Percentiles rank a stretch among this genome's conserved stretches.
These are phyloP conservation scores for Leccinum subrobustum DNA, from an alignment of 1,284 basidiomycete genomes.

Conservation along the genomic window DNA sequence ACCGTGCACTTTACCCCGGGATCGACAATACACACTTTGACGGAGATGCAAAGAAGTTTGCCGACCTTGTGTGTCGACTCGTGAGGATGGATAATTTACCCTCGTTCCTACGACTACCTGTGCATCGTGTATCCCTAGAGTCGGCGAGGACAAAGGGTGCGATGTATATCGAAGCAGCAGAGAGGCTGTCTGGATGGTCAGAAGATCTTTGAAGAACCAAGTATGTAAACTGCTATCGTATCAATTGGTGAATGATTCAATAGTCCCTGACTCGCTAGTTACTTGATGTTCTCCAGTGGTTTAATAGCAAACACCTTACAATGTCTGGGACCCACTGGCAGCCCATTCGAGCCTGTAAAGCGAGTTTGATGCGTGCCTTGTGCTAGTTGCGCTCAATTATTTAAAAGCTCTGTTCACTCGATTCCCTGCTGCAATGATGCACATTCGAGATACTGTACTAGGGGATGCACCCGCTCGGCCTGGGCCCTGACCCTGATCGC, in stretches of 20 bases:
- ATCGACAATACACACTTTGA: conserved; percentile 18
- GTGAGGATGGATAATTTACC: conserved; percentile 18
- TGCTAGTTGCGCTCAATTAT: background rate
- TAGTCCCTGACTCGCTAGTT: background rate
- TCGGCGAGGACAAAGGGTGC: conserved; percentile 24
- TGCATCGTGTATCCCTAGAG: conserved; percentile 25
- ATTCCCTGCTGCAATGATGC: too few species aligned
- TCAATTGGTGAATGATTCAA: background rate
- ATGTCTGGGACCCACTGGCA: background rate
- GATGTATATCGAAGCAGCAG: conserved; percentile 22
- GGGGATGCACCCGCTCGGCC: background rate
- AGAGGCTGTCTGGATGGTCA: background rate
- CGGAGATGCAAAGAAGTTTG: conserved; percentile 30
- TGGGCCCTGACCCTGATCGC: background rate
- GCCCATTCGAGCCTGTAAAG: background rate
- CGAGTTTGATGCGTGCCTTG: background rate
- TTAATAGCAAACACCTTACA: too few species aligned
- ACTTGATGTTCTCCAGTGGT: too few species aligned
- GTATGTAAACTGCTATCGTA: background rate
- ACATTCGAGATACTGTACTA: too few species aligned
- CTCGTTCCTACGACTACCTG: conserved; percentile 24
- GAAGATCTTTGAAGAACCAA: background rate
- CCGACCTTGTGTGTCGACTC: conserved; percentile 19
- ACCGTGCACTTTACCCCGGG: conserved; percentile 22
- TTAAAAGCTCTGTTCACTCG: too few species aligned